phyloP scores from a whole-genome alignment of 768 basidiomycete genomes.

The Heimioporus sp. region DNA sequence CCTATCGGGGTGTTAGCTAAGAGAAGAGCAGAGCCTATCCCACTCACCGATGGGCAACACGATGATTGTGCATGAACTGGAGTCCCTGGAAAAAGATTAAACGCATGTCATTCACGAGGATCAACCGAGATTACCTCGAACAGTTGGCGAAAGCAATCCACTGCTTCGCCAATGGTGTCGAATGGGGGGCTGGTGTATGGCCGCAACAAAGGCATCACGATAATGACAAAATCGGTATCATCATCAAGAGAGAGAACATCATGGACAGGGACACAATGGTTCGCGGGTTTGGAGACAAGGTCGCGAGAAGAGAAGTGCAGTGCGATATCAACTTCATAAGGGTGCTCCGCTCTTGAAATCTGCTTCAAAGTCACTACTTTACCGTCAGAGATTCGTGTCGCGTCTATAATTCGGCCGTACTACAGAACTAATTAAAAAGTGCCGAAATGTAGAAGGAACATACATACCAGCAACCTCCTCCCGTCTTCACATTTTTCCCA shows the following conservation, averaged over 20 bases:
- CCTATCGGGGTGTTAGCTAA: conserved; percentile 9
- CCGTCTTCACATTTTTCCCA: background rate
- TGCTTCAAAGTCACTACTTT: conserved; percentile 29
- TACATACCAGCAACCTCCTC: conserved; percentile 7
- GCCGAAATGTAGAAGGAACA: no score
- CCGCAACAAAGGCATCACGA: conserved; percentile 37
- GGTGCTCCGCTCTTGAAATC: conserved; percentile 5
- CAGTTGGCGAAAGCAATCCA: conserved; percentile 29
- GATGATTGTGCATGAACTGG: conserved; percentile 25
- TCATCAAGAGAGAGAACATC: conserved; percentile 17
- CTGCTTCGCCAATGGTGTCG: conserved; percentile 27
- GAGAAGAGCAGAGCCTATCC: no score
- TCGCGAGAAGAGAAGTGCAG: conserved; percentile 13
- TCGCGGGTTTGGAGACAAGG: conserved; percentile 6
- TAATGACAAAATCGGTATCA: conserved; percentile 4
- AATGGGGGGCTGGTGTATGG: conserved; percentile 23
- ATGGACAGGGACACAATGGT: conserved; percentile 32
- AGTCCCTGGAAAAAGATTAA: conserved; percentile 15
- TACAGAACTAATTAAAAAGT: no score
- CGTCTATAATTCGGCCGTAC: conserved; percentile 21
- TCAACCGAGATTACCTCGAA: conserved; percentile 23
- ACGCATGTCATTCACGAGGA: no score
- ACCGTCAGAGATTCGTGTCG: conserved; percentile 24
- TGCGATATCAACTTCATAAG: conserved; percentile 29
- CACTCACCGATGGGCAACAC: conserved; percentile 14